Base-by-base conservation (phyloP, 345 rosid species). In the Microthlaspi erraticum region DNA sequence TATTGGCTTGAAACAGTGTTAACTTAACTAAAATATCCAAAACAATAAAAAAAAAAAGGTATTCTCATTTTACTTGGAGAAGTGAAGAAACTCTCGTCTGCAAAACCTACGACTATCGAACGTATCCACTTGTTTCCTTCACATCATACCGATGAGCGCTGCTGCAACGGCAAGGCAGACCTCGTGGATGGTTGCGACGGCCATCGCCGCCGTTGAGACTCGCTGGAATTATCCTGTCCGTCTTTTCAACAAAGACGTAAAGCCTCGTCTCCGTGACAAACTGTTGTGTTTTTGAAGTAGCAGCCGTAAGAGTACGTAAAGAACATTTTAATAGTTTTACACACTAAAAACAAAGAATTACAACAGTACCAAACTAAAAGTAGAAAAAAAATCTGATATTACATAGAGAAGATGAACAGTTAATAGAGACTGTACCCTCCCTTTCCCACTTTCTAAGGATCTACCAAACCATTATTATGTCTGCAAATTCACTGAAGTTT, bases 161-260 rank as follows among this genome's bases (percentile, higher is more conserved):
- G 32, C 50, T 29, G 42, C 72, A 54, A 67, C 43, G 0, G 45
- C 12, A 50, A 60, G 66, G 29, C 16, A 70, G 13, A 50, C 67
- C 43, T 70, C 74, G 5, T 60, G 66, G 74, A 60, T 70, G 42
- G 74, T 70, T 16, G 74, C 67, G 19, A 50, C 52, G 13, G 66
- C 42, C 9, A 49, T 70, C n/a, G 59, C 74, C 33, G 74, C 74
- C 14, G 52, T 70, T 7, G 67, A 60, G 34, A 51, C 74, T 60
- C 60, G 74, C 5, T 60, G 60, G 74, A 70, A 70, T 10, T 60
- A 50, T 50, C 74, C 74, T 49, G 32, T 70, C 23, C 74, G 74
- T 12, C 0, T 60, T 3, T 60, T 60, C 43, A 48, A 70, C 67
- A 70, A 70, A 60, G 74, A 70, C 29, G 74, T 70, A 4, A 70